phyloP scores from a whole-genome alignment of 1,284 basidiomycete species.

The Ustilago sp. region DNA sequence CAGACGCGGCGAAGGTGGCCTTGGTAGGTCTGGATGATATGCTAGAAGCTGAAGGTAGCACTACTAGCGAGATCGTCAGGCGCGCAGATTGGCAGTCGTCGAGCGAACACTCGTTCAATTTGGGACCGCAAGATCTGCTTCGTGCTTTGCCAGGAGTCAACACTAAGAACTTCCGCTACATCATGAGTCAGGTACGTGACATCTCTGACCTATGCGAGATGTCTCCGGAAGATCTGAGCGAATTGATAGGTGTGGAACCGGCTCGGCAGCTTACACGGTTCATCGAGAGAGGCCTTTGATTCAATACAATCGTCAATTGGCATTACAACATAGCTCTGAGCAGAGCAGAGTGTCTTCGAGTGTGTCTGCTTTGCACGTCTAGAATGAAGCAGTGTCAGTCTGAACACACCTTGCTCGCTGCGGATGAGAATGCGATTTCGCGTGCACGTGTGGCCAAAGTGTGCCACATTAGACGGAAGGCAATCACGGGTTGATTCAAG shows the following conservation, averaged over 20 bases:
- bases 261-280: slow-evolving; percentile 76
- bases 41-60: slow-evolving; percentile 22
- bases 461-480: no score
- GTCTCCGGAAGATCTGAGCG: slow-evolving; percentile 76
- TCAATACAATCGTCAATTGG: neutral
- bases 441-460: no score
- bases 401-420: no score
- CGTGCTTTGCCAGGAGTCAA: slow-evolving; percentile 76
- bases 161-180: slow-evolving; percentile 84
- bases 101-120: slow-evolving; percentile 53
- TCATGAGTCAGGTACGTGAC: slow-evolving; percentile 83
- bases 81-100: slow-evolving; percentile 18
- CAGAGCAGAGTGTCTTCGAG: neutral
- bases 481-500: no score
- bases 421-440: no score
- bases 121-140: slow-evolving; percentile 70
- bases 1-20: slow-evolving; percentile 85
- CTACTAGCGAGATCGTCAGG: slow-evolving; percentile 15
- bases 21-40: slow-evolving; percentile 56
- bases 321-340: neutral
- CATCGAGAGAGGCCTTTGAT: slow-evolving; percentile 18
- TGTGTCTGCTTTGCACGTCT: neutral
- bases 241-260: slow-evolving; percentile 83
- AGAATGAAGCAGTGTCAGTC: no score
- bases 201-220: slow-evolving; percentile 82